Evolutionary conservation across 108 stramenopile species (phyloP), one percentile per base, ranked within the genome.

Genomic region (Mayamaea pseudoterrestris): DNA sequence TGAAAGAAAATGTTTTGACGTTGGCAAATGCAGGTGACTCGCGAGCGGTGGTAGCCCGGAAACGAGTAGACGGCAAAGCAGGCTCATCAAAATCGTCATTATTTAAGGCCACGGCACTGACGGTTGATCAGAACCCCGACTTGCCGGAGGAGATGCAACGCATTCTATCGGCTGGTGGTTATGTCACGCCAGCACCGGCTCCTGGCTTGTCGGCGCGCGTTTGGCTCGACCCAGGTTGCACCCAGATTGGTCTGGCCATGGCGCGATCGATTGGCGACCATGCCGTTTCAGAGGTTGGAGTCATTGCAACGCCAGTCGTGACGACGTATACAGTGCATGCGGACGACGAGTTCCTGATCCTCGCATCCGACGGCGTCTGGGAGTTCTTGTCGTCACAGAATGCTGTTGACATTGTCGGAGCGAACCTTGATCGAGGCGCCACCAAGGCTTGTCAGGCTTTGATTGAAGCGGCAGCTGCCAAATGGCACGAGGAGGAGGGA

Each of bases 301-400:
- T 98, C 30, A 94, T 87, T 39, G 90, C 93, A 0, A 84, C 93
- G 39, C 94, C 97, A 9, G 93, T 90, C 34, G 80, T 93, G 6
- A 72, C 66, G 1, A 49, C 52, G 18, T 78, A 85, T 68, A 57
- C 35, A 6, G 50, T 92, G 1, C 18, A 34, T 30, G 43, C 49
- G 8, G 50, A 63, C 20, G 93, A 94, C 61, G 69, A 85, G 26
- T 94, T 92, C 56, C 44, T 94, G 12, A 80, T 96, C 26, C 50
- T 93, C 31, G 95, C 95, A 5, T 66, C 84, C 2, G 95, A 97
- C 60, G 95, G 95, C 16, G 95, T 97, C 16, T 97, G 95, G 95
- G 95, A 97, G 68, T 97, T 97, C 55, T 70, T 97, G 28, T 55
- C 60, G 4, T 82, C 73, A 24, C 40, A 70, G 45, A 73, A 84